These are phyloP conservation scores for Phytomonas sp. DNA, from an alignment of 208 protist genomes.

Conservation along the genomic window DNA sequence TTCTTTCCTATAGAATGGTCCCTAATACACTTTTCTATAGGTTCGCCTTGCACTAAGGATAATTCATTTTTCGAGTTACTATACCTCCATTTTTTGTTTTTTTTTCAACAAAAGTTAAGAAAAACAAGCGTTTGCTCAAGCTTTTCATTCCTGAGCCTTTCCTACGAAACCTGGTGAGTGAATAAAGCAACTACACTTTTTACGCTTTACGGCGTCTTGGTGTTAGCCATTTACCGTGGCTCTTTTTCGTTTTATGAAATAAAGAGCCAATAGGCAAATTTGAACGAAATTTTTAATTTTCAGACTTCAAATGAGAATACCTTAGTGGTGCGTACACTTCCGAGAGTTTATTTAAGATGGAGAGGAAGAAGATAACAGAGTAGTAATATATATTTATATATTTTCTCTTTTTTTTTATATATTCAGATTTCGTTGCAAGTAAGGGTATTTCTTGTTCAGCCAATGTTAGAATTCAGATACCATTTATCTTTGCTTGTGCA, in stretches of 20 bases:
- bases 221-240: constrained; percentile 14
- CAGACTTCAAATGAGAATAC: constrained; percentile 6
- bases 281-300: constrained; percentile 12
- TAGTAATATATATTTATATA: constrained; percentile 11
- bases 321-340: constrained; percentile 1
- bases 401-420: constrained; percentile 16
- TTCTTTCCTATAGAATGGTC: background rate
- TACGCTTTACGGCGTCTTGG: background rate
- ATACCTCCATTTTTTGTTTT: background rate
- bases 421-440: background rate
- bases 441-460: constrained; percentile 4
- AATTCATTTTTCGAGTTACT: background rate
- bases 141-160: background rate
- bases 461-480: background rate
- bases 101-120: background rate
- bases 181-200: constrained; percentile 6
- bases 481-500: constrained; percentile 3
- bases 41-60: background rate
- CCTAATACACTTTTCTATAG: background rate
- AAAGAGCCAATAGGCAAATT: constrained; percentile 10
- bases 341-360: constrained; percentile 11
- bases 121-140: background rate
- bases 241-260: constrained; percentile 13
- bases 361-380: constrained; percentile 1
- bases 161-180: background rate